Evolutionary conservation across 768 basidiomycete species (phyloP).

Genomic region (Galerina marginata): DNA sequence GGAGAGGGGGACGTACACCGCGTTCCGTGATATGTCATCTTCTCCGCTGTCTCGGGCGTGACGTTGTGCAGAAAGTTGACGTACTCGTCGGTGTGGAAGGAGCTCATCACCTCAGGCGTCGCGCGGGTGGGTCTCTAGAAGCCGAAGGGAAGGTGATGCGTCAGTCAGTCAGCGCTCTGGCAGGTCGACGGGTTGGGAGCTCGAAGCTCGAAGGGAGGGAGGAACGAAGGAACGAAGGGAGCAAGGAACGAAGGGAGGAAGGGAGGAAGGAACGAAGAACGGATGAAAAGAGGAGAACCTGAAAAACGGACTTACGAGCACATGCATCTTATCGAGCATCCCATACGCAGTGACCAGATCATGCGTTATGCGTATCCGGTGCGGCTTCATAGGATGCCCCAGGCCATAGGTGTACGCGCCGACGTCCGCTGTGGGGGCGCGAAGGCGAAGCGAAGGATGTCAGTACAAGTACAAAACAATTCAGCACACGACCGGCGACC

Average conservation of each 20-base stretch:
- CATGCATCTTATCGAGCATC: conserved; percentile 93
- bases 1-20: conserved; percentile 64
- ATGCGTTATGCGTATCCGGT: conserved; percentile 93
- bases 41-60: conserved; percentile 89
- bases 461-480: too few relatives aligned
- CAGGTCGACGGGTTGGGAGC: too few relatives aligned
- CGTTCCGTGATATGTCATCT: conserved; percentile 82
- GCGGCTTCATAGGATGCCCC: conserved; percentile 96
- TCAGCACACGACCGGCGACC: neutral
- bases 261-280: too few relatives aligned
- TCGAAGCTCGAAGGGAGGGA: too few relatives aligned
- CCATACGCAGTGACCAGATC: conserved; percentile 90
- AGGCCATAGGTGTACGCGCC: conserved; percentile 80
- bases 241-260: too few relatives aligned
- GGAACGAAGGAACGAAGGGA: too few relatives aligned
- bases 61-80: conserved; percentile 89
- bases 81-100: conserved; percentile 99
- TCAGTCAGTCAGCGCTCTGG: too few relatives aligned
- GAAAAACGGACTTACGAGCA: conserved; percentile 63
- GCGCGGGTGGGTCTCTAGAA: conserved; percentile 78
- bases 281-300: too few relatives aligned
- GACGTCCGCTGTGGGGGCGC: conserved; percentile 62
- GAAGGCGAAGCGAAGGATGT: too few relatives aligned
- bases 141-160: too few relatives aligned
- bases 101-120: conserved; percentile 78